These are phyloP conservation scores for Sclerotinia spermophila DNA, from an alignment of 2,329 filamentous ascomycete genomes.

Conservation along the genomic window DNA sequence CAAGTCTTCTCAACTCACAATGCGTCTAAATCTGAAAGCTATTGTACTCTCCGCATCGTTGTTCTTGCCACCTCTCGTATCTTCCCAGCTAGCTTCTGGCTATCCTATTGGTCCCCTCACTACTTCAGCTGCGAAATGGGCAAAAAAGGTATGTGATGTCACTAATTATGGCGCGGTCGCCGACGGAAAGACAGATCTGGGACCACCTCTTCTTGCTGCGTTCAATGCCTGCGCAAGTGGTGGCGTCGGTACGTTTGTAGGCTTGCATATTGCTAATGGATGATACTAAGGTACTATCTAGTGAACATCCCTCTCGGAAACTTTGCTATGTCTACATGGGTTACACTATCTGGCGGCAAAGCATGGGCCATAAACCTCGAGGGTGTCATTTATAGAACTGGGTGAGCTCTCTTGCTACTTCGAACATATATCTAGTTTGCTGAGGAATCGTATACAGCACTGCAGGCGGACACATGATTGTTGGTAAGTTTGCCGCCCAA, in stretches of 20 bases:
- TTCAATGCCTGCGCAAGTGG: constrained; percentile 44
- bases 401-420: constrained; percentile 26
- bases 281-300: background rate
- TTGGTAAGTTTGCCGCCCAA: constrained; percentile 25
- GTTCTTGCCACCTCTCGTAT: constrained; percentile 12
- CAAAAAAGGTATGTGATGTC: constrained; percentile 41
- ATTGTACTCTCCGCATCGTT: background rate
- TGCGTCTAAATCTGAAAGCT: background rate
- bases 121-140: constrained; percentile 23
- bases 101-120: constrained; percentile 28
- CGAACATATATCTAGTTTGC: background rate
- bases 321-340: constrained; percentile 48
- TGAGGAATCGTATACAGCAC: constrained; percentile 19
- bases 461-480: constrained; percentile 51
- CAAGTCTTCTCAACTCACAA: background rate
- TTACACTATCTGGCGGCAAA: constrained; percentile 45
- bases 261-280: background rate
- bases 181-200: constrained; percentile 44
- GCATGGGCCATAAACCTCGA: constrained; percentile 51
- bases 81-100: constrained; percentile 15
- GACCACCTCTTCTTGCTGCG: constrained; percentile 42
- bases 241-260: constrained; percentile 34
- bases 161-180: constrained; percentile 45
- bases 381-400: constrained; percentile 49
- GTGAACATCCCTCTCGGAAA: constrained; percentile 14